Evolutionary conservation across 2,329 filamentous ascomycete species (phyloP).

Genomic region (Aspergillus sp.): DNA sequence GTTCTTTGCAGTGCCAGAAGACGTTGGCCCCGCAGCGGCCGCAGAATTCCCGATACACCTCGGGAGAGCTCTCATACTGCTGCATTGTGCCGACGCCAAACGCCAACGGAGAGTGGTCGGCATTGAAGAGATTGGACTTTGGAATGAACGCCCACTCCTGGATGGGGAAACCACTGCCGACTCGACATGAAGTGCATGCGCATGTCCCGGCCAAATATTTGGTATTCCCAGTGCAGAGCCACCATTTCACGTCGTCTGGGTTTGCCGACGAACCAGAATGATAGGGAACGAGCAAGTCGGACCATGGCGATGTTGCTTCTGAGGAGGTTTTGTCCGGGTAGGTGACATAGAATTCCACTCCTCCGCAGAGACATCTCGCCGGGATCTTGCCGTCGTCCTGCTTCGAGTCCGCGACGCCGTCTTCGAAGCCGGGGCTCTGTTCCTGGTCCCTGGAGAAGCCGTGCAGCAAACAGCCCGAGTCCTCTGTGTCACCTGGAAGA

Average conservation of each 20-base stretch:
- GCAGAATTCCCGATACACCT: conserved; percentile 62
- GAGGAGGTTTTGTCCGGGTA: conserved; percentile 52
- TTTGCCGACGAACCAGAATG: conserved; percentile 44
- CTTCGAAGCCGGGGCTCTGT: background rate
- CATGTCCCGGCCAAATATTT: conserved; percentile 62
- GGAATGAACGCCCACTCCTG: conserved; percentile 67
- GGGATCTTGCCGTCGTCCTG: conserved; percentile 30
- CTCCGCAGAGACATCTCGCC: conserved; percentile 55
- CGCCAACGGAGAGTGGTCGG: conserved; percentile 31
- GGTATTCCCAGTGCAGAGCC: conserved; percentile 48
- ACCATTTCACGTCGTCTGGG: conserved; percentile 57
- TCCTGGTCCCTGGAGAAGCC: conserved; percentile 2
- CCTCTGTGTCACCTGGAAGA: conserved; percentile 19
- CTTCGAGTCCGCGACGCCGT: background rate
- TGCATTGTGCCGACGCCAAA: conserved; percentile 48
- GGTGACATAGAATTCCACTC: conserved; percentile 57
- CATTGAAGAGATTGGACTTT: conserved; percentile 54
- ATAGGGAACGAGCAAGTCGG: conserved; percentile 56
- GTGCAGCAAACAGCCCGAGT: conserved; percentile 22
- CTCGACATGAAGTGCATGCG: conserved; percentile 61
- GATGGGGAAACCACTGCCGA: conserved; percentile 61
- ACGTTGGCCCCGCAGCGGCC: conserved; percentile 61
- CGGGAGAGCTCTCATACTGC: conserved; percentile 54
- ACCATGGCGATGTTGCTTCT: conserved; percentile 48
- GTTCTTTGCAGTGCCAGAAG: conserved; percentile 59